A percentile compares a stretch with the other conserved stretches of the same genome.
These are phyloP conservation scores for Planoprotostelium fungivorum DNA, from an alignment of 78 protist genomes.

Conservation along the genomic window DNA sequence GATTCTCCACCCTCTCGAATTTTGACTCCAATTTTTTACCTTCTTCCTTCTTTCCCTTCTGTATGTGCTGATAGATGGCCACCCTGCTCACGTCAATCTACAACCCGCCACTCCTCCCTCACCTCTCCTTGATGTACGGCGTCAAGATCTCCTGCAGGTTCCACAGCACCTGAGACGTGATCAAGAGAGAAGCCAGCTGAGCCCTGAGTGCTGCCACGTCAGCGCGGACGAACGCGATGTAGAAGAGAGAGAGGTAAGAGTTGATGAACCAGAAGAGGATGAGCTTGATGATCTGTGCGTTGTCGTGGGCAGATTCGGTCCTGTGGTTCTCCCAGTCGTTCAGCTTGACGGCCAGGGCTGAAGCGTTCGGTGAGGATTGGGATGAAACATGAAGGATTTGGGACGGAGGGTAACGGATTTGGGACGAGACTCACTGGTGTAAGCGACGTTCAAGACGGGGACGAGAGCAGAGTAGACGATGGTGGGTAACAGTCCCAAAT, in stretches of 20 bases:
- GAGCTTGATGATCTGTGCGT: slow-evolving; percentile 19
- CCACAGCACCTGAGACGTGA: neutral
- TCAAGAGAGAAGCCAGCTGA: slow-evolving; percentile 6
- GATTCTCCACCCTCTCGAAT: neutral
- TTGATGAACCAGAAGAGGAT: slow-evolving; percentile 34
- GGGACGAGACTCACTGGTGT: neutral
- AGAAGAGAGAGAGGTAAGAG: slow-evolving; percentile 25
- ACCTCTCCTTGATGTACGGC: neutral
- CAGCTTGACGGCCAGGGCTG: neutral
- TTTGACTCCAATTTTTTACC: neutral
- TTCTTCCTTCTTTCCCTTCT: neutral
- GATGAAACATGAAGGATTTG: no score
- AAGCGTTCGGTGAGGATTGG: no score
- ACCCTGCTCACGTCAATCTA: neutral
- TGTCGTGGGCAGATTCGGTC: slow-evolving; percentile 25
- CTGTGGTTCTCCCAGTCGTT: slow-evolving; percentile 20
- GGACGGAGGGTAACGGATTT: neutral
- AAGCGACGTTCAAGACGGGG: neutral
- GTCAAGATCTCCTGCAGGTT: neutral
- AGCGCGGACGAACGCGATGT: neutral
- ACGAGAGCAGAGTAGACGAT: neutral
- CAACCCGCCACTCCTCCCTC: neutral
- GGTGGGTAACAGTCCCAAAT: neutral
- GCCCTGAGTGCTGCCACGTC: neutral
- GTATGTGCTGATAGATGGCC: neutral